phyloP scores from a whole-genome alignment of 805 yeast species.

The Myxozyma melibiosi region DNA sequence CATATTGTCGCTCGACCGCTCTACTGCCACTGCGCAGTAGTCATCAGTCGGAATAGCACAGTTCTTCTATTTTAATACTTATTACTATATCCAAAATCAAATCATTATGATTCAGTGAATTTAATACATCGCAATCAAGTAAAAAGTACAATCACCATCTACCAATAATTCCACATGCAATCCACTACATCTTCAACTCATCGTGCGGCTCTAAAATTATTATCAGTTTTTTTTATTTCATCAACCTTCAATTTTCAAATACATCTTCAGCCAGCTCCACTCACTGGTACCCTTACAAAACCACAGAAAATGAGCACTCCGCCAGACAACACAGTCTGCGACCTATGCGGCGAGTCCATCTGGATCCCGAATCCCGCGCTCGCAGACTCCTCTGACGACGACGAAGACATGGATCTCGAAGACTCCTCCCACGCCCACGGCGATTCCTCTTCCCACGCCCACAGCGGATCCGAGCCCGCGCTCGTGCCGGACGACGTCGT shows the following conservation, averaged over 20 bases:
- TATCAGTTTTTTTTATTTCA: background rate
- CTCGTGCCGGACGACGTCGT: conserved; percentile 25
- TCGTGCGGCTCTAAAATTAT: conserved; percentile 8
- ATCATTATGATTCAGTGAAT: too few relatives aligned
- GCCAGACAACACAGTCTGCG: conserved; percentile 19
- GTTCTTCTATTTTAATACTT: too few relatives aligned
- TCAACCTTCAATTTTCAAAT: background rate
- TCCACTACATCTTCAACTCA: background rate
- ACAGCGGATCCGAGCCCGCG: background rate
- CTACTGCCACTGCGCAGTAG: too few relatives aligned
- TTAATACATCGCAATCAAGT: background rate
- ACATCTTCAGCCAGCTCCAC: too few relatives aligned
- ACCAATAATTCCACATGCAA: too few relatives aligned
- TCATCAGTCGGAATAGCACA: too few relatives aligned
- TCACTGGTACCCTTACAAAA: too few relatives aligned
- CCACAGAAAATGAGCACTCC: background rate
- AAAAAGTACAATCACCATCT: background rate
- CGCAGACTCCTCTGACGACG: conserved; percentile 5
- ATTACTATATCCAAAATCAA: too few relatives aligned
- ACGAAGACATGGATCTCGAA: background rate
- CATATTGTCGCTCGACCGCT: too few relatives aligned
- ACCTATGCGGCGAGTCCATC: conserved; percentile 12
- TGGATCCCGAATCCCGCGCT: conserved; percentile 17
- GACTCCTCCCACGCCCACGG: background rate
- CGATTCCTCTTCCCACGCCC: background rate